Conservation (phyloP, 495 filamentous ascomycete genomes). For the Penicillium steckii region DNA sequence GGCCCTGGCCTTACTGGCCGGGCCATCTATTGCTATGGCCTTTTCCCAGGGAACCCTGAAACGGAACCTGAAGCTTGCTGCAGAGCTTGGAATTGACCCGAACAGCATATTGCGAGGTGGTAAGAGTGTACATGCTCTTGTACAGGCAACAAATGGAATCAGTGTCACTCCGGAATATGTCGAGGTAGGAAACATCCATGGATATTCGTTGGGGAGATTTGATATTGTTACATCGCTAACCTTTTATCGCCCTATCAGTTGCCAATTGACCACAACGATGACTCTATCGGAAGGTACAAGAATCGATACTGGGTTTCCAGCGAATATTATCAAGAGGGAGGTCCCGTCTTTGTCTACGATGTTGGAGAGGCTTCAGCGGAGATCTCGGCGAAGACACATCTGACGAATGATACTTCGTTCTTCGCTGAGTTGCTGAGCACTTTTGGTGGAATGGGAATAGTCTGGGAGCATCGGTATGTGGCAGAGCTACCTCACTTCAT, state of each 20-base stretch:
- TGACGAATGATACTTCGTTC: constrained; percentile 41
- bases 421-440: constrained; percentile 44
- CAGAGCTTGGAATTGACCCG: constrained; percentile 23
- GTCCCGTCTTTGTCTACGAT: constrained; percentile 55
- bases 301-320: constrained; percentile 58
- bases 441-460: constrained; percentile 52
- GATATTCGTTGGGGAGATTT: not conserved
- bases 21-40: constrained; percentile 9
- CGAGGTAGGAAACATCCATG: constrained; percentile 17
- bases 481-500: not conserved
- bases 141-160: not conserved
- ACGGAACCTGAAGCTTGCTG: constrained; percentile 27
- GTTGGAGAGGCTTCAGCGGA: constrained; percentile 46
- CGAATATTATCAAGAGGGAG: constrained; percentile 46
- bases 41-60: constrained; percentile 2
- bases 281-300: constrained; percentile 43
- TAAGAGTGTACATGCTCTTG: constrained; percentile 6
- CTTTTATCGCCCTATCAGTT: constrained; percentile 34
- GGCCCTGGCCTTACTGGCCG: constrained; percentile 11
- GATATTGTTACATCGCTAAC: constrained; percentile 2
- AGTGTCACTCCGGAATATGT: constrained; percentile 20
- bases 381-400: constrained; percentile 15
- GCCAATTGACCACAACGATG: constrained; percentile 45
- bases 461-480: constrained; percentile 58
- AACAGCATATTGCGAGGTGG: constrained; percentile 13